phyloP scores from a whole-genome alignment of 1,284 basidiomycete genomes.

The Neonothopanus nambi region DNA sequence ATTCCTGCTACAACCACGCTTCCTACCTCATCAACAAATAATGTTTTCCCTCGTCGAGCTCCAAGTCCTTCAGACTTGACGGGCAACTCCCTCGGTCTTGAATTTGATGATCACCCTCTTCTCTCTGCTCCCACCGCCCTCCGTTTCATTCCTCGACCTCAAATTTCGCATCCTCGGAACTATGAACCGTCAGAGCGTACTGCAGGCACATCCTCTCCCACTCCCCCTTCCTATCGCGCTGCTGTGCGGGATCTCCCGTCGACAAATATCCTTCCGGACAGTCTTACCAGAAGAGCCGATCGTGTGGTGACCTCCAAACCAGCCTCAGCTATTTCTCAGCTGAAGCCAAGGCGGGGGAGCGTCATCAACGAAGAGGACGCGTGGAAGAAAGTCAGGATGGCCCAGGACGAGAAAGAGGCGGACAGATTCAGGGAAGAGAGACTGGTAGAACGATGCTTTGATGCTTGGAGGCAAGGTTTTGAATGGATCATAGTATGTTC shows the following conservation, averaged over 20 bases:
- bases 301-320: conserved; percentile 16
- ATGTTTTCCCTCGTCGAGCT: conserved; percentile 16
- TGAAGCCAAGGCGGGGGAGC: conserved; percentile 43
- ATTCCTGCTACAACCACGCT: background rate
- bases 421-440: conserved; percentile 63
- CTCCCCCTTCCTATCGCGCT: conserved; percentile 54
- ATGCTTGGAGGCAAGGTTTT: conserved; percentile 67
- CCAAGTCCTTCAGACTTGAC: conserved; percentile 26
- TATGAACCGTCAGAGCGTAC: conserved; percentile 3
- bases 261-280: background rate
- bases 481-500: conserved; percentile 68
- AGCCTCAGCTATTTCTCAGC: conserved; percentile 22
- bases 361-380: conserved; percentile 67
- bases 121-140: conserved; percentile 9
- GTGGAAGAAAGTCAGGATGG: conserved; percentile 73
- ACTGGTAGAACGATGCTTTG: conserved; percentile 66
- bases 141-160: conserved; percentile 3
- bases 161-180: background rate
- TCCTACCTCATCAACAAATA: background rate
- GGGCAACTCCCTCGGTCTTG: conserved; percentile 22
- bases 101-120: conserved; percentile 23
- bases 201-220: conserved; percentile 36
- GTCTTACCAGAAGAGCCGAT: conserved; percentile 14
- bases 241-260: conserved; percentile 32
- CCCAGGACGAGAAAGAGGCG: conserved; percentile 69